A percentile compares a stretch with the other conserved stretches of the same genome.
Evolutionary conservation across 2,329 filamentous ascomycete genomes (phyloP).

Genomic region (Sclerotinia spermophila): DNA sequence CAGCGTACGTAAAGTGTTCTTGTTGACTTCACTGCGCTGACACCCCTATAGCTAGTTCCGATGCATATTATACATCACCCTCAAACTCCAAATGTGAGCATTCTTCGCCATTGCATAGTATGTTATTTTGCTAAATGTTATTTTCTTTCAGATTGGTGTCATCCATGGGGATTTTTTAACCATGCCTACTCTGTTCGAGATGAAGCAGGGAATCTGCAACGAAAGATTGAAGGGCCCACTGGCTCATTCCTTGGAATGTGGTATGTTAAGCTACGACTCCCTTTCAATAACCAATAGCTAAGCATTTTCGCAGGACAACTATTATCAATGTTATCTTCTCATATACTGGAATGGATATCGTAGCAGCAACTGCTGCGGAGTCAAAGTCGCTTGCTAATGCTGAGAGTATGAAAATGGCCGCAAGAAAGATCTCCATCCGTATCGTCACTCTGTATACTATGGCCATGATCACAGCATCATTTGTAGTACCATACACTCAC

Average conservation of each 20-base stretch:
- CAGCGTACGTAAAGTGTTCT: conserved; percentile 34
- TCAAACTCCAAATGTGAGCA: conserved; percentile 40
- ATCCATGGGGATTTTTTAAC: conserved; percentile 42
- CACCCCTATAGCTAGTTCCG: conserved; percentile 33
- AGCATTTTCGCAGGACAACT: conserved; percentile 35
- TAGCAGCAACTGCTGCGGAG: conserved; percentile 41
- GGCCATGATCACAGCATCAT: conserved; percentile 33
- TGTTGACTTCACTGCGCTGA: background rate
- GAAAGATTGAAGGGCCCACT: conserved; percentile 36
- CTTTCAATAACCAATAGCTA: background rate
- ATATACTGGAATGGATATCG: conserved; percentile 38
- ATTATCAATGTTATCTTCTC: conserved; percentile 38
- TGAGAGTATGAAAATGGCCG: conserved; percentile 43
- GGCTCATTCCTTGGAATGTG: conserved; percentile 42
- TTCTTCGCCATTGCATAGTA: background rate
- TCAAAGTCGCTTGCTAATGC: conserved; percentile 38
- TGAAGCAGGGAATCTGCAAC: conserved; percentile 33
- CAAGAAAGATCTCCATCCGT: conserved; percentile 41
- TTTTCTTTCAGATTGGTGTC: conserved; percentile 35
- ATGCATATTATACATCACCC: conserved; percentile 40
- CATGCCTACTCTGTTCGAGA: conserved; percentile 36
- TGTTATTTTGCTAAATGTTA: background rate
- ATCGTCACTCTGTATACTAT: conserved; percentile 36
- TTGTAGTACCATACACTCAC: conserved; percentile 40
- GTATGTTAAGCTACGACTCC: conserved; percentile 29